Percentiles rank a stretch among this genome's conserved stretches.
Conservation (phyloP, 108 stramenopile species). For the Nitzschia putrida region DNA sequence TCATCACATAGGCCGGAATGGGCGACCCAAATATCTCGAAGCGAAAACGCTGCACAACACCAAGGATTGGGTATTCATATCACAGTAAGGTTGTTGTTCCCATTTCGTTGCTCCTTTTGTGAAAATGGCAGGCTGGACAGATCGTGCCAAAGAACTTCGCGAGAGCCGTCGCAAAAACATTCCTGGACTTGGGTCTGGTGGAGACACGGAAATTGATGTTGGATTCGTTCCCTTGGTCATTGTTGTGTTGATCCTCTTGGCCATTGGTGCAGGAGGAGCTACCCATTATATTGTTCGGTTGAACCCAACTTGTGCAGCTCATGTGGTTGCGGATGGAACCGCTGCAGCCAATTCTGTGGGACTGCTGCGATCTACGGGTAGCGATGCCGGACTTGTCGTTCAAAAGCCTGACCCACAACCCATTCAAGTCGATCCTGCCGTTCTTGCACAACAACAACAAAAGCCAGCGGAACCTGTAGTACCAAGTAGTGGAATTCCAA, state of each 20-base stretch:
- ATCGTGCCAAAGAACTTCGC: not conserved
- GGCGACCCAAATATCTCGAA: no score
- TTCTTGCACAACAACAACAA: not conserved
- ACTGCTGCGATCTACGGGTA: not conserved
- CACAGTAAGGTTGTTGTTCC: no score
- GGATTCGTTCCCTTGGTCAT: slow-evolving; percentile 2
- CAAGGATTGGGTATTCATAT: no score
- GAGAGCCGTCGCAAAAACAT: not conserved
- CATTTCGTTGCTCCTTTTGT: no score
- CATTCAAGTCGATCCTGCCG: not conserved
- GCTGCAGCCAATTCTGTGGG: not conserved
- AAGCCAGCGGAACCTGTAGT: not conserved
- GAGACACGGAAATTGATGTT: slow-evolving; percentile 1
- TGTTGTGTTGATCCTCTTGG: slow-evolving; percentile 2
- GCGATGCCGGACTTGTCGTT: not conserved
- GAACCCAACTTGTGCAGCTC: slow-evolving; percentile 9
- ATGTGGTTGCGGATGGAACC: not conserved
- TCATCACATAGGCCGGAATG: no score
- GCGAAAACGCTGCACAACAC: no score
- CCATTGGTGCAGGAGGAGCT: slow-evolving; percentile 8
- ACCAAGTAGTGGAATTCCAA: not conserved
- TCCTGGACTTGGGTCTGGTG: not conserved
- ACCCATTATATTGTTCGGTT: slow-evolving; percentile 11
- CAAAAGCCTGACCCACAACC: not conserved
- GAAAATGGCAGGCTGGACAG: slow-evolving; percentile 4